Conservation (phyloP, 352 stramenopile genomes). For the Albugo laibachii region DNA sequence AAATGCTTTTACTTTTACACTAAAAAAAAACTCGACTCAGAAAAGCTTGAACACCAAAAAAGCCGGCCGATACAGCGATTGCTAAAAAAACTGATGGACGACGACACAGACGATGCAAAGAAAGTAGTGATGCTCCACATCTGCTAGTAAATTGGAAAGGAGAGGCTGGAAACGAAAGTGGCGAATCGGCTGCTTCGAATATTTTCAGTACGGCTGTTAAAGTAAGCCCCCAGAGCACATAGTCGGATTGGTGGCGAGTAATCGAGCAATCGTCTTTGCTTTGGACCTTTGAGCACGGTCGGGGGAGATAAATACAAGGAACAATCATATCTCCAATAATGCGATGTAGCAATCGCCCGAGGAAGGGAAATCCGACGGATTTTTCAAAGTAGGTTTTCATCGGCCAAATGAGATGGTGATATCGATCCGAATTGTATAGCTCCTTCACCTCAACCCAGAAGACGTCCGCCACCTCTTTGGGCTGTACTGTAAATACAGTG, state of each 20-base stretch:
- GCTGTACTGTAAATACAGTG: constrained; percentile 31
- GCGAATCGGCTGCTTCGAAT: constrained; percentile 15
- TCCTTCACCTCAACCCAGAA: constrained; percentile 73
- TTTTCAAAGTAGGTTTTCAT: constrained; percentile 31
- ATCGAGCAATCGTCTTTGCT: constrained; percentile 20
- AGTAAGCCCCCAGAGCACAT: constrained; percentile 72
- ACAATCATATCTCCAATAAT: constrained; percentile 40
- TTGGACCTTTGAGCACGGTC: constrained; percentile 13
- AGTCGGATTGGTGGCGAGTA: constrained; percentile 32
- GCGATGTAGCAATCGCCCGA: constrained; percentile 13
- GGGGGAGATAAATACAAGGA: constrained; percentile 51
- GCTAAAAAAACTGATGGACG: too few relatives aligned
- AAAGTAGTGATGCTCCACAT: too few relatives aligned
- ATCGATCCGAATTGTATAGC: constrained; percentile 33
- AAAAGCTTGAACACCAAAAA: too few relatives aligned
- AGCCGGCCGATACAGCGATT: too few relatives aligned
- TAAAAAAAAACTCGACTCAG: too few relatives aligned
- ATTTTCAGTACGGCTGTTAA: constrained; percentile 43
- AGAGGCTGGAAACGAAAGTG: constrained; percentile 10
- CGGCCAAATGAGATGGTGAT: constrained; percentile 31
- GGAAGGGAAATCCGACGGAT: constrained; percentile 14
- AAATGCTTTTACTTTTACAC: too few relatives aligned
- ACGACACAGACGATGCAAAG: too few relatives aligned
- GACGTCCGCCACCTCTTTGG: constrained; percentile 46
- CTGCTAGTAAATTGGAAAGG: too few relatives aligned